A percentile compares a stretch with the other conserved stretches of the same genome.
phyloP scores from a whole-genome alignment of 768 basidiomycete genomes.

The Tylopilus vinaceipallidus region DNA sequence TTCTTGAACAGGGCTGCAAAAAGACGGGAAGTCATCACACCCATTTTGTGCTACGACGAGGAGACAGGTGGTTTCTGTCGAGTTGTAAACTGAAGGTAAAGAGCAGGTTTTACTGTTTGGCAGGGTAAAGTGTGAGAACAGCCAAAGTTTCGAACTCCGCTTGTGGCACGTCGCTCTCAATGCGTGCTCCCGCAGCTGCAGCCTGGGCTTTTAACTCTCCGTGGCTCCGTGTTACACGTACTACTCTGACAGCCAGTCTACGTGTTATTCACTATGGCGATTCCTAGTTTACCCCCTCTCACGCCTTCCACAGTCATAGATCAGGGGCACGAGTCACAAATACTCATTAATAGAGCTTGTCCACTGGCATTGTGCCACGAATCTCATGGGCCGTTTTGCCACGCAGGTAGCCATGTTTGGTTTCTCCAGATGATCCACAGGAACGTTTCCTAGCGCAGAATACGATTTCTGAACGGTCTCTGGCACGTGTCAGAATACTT shows the following conservation, averaged over 20 bases:
- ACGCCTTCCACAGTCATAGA: neutral
- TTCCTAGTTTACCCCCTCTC: neutral
- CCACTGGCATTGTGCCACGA: neutral
- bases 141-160: constrained; percentile 37
- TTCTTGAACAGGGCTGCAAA: constrained; percentile 91
- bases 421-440: no score
- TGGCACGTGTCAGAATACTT: neutral
- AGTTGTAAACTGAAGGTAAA: constrained; percentile 29
- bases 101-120: constrained; percentile 35
- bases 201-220: neutral
- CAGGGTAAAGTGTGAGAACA: constrained; percentile 31
- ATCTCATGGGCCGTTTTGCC: no score
- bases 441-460: no score
- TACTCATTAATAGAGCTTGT: neutral
- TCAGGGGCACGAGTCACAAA: neutral
- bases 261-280: constrained; percentile 16
- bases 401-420: no score
- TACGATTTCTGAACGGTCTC: no score
- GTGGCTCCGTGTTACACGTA: constrained; percentile 7
- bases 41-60: constrained; percentile 54
- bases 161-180: constrained; percentile 17
- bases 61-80: constrained; percentile 26
- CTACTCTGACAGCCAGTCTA: constrained; percentile 7
- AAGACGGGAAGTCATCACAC: constrained; percentile 71
- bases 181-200: neutral